Evolutionary conservation across 2,329 filamentous ascomycete species (phyloP).

Genomic region (Dactylellina drechsleri): DNA sequence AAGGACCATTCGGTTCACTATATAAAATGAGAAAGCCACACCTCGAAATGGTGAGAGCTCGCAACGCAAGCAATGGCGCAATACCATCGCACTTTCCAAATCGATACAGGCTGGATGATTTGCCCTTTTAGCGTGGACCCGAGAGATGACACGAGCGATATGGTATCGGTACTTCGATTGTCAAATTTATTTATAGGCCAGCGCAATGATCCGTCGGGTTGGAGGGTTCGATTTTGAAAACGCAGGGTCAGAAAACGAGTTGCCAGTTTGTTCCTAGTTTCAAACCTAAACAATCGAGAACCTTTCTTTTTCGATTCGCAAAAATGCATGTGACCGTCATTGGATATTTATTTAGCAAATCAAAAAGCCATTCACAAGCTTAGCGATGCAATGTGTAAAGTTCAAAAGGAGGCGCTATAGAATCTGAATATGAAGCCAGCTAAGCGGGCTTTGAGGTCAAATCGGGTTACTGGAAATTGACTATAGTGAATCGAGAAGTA

Average conservation of each 20-base stretch:
- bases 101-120: slow-evolving; percentile 20
- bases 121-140: slow-evolving; percentile 26
- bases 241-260: slow-evolving; percentile 30
- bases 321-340: slow-evolving; percentile 31
- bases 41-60: slow-evolving; percentile 13
- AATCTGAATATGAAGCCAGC: slow-evolving; percentile 1
- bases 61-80: slow-evolving; percentile 24
- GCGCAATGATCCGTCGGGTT: slow-evolving; percentile 38
- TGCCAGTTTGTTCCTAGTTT: slow-evolving; percentile 45
- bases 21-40: no score
- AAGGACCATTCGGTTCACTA: no score
- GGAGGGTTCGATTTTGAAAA: slow-evolving; percentile 22
- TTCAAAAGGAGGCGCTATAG: slow-evolving; percentile 2
- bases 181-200: slow-evolving; percentile 34
- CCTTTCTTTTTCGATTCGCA: background rate
- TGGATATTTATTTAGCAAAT: background rate
- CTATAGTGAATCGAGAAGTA: slow-evolving; percentile 44
- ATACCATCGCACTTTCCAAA: slow-evolving; percentile 34
- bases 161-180: slow-evolving; percentile 33
- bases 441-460: slow-evolving; percentile 5
- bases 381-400: background rate
- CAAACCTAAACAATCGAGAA: background rate
- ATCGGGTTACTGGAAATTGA: slow-evolving; percentile 19
- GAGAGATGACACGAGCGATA: slow-evolving; percentile 38
- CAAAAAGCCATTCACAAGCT: slow-evolving; percentile 18